Conservation (phyloP, 176 grass and related monocot species). For the Aegilops bicornis region DNA sequence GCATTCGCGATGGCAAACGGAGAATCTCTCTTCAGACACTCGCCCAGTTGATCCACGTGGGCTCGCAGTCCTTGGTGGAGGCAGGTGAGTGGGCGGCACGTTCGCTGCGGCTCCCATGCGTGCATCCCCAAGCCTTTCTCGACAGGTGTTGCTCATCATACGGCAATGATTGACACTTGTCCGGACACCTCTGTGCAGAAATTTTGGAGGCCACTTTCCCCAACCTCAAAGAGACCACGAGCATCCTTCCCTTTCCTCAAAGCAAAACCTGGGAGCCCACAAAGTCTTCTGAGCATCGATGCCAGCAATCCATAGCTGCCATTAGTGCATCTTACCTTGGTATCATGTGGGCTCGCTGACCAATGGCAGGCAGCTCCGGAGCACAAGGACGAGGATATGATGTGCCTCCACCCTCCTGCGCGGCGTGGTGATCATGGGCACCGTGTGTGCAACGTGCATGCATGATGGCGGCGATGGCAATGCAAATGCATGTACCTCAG, state of each 20-base stretch:
- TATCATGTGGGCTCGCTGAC: not conserved
- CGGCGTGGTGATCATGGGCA: not conserved
- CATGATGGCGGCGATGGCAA: not conserved
- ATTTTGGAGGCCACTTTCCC: not conserved
- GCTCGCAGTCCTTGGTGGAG: not conserved
- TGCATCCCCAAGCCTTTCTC: conserved; percentile 21
- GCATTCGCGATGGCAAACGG: too few relatives aligned
- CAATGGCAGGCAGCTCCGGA: not conserved
- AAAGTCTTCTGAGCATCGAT: not conserved
- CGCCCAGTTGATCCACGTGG: too few relatives aligned
- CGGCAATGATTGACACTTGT: conserved; percentile 54
- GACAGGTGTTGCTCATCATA: conserved; percentile 48
- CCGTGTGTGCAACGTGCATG: not conserved
- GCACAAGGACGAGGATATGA: not conserved
- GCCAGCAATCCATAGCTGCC: not conserved
- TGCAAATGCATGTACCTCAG: not conserved
- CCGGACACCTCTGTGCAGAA: conserved; percentile 5
- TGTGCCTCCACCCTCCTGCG: not conserved
- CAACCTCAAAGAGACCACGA: not conserved
- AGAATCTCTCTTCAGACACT: too few relatives aligned
- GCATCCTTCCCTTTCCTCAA: not conserved
- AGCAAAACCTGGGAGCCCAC: not conserved
- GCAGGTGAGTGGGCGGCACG: not conserved
- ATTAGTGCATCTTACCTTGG: not conserved
- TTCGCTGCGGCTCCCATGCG: not conserved